A percentile compares a stretch with the other conserved stretches of the same genome.
Conservation (phyloP, 768 basidiomycete genomes). For the Neoboletus subvelutipes region DNA sequence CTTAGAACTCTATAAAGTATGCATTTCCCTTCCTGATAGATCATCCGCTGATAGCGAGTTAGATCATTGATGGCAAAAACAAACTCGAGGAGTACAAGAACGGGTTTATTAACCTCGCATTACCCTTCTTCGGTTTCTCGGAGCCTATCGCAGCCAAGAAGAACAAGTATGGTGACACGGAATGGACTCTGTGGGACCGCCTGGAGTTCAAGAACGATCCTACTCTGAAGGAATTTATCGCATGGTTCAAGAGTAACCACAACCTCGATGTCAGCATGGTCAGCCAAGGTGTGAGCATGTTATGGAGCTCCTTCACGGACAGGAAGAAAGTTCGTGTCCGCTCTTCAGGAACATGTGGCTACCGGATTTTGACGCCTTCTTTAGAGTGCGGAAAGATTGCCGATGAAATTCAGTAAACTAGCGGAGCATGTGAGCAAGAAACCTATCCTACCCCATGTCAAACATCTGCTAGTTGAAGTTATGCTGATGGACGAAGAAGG, state of each 20-base stretch:
- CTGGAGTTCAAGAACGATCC: slow-evolving; percentile 91
- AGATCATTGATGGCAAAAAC: slow-evolving; percentile 95
- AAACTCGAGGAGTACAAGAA: slow-evolving; percentile 97
- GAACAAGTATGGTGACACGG: slow-evolving; percentile 80
- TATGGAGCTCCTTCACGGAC: slow-evolving; percentile 92
- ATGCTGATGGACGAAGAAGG: slow-evolving; percentile 91
- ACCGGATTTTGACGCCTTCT: slow-evolving; percentile 9
- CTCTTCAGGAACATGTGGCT: not conserved
- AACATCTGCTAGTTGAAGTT: slow-evolving; percentile 87
- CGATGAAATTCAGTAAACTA: slow-evolving; percentile 87
- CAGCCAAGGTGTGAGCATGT: slow-evolving; percentile 95
- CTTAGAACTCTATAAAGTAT: slow-evolving; percentile 93
- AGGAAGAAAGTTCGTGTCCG: slow-evolving; percentile 76
- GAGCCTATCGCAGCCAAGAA: slow-evolving; percentile 92
- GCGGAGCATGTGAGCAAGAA: slow-evolving; percentile 96
- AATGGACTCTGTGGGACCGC: slow-evolving; percentile 99
- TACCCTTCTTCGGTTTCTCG: slow-evolving; percentile 99
- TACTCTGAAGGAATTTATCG: slow-evolving; percentile 79
- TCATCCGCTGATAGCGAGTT: not conserved
- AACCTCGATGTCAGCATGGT: slow-evolving; percentile 92
- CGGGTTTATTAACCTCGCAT: slow-evolving; percentile 94
- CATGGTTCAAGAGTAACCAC: slow-evolving; percentile 83
- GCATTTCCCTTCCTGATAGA: not conserved
- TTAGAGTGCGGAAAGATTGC: slow-evolving; percentile 85
- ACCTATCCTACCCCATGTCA: slow-evolving; percentile 78